Percentiles rank a stretch among this genome's conserved stretches.
Conservation (phyloP, 2,329 filamentous ascomycete species). For the Hypoxylon sp. region DNA sequence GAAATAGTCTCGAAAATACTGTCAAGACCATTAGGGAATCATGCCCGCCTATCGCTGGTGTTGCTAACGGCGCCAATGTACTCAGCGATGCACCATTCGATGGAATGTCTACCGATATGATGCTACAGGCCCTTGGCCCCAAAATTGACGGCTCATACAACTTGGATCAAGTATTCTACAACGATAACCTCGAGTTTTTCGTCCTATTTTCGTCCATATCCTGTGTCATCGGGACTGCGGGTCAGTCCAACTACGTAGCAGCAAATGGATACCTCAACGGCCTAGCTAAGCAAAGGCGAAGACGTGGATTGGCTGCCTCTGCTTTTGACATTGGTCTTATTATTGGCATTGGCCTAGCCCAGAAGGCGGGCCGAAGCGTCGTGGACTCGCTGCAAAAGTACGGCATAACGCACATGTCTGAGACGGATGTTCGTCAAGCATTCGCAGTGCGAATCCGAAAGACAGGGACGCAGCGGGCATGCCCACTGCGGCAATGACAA, state of each 20-base stretch:
- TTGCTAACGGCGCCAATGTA: constrained; percentile 46
- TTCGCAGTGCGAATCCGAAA: constrained; percentile 45
- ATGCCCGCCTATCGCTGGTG: constrained; percentile 10
- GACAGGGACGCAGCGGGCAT: constrained; percentile 11
- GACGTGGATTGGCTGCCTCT: constrained; percentile 21
- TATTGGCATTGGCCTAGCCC: constrained; percentile 29
- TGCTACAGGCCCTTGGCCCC: constrained; percentile 31
- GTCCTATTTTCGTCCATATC: constrained; percentile 51
- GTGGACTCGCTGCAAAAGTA: constrained; percentile 36
- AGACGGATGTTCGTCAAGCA: constrained; percentile 44
- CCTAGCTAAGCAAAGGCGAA: constrained; percentile 26
- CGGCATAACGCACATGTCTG: constrained; percentile 41
- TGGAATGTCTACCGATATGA: constrained; percentile 34
- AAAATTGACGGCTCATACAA: constrained; percentile 39
- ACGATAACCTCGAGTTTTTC: constrained; percentile 44
- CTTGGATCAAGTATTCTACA: constrained; percentile 39
- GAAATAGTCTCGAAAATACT: too few relatives aligned
- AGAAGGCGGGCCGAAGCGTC: constrained; percentile 6
- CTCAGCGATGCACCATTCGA: constrained; percentile 48
- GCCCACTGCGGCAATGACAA: constrained; percentile 32
- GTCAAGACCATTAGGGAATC: too few relatives aligned
- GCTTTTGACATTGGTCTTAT: constrained; percentile 29
- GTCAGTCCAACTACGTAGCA: constrained; percentile 54
- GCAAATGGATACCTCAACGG: constrained; percentile 46
- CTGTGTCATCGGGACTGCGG: constrained; percentile 45